Percentiles rank a stretch among this genome's conserved stretches.
Evolutionary conservation across 108 stramenopile species (phyloP).

Genomic region (Poteriospumella lacustris): DNA sequence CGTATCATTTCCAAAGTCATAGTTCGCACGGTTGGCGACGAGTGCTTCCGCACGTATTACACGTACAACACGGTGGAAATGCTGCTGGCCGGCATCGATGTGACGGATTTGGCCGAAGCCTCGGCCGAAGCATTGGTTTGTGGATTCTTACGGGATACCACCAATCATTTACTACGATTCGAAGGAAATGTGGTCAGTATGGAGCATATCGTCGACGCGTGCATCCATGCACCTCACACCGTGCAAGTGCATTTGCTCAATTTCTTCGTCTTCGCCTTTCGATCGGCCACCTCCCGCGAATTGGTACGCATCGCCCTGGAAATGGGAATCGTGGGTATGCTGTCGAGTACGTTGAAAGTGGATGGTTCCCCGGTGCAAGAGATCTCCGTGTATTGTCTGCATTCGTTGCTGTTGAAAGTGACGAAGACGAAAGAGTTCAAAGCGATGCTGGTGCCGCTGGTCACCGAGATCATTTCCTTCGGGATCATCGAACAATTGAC

Average conservation of each 20-base stretch:
- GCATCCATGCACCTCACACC: neutral
- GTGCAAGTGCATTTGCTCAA: conserved; percentile 4
- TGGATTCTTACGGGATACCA: conserved; percentile 1
- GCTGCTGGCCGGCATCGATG: neutral
- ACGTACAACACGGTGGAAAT: neutral
- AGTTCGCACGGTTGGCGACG: neutral
- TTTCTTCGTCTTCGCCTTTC: neutral
- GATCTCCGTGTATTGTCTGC: neutral
- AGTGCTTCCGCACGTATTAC: neutral
- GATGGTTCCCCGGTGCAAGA: neutral
- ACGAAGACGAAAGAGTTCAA: neutral
- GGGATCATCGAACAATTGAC: too few relatives aligned
- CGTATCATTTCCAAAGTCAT: conserved; percentile 1
- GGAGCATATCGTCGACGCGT: neutral
- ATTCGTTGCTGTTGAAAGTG: neutral
- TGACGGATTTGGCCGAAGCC: neutral
- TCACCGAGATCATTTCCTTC: too few relatives aligned
- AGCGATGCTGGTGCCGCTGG: too few relatives aligned
- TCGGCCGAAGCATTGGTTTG: conserved; percentile 11
- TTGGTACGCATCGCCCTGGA: neutral
- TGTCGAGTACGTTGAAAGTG: neutral
- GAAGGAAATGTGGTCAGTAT: neutral
- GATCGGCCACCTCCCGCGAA: neutral
- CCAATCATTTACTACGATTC: neutral
- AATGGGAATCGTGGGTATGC: neutral